Evolutionary conservation across 768 basidiomycete species (phyloP).

Genomic region (Lactarius sp.): DNA sequence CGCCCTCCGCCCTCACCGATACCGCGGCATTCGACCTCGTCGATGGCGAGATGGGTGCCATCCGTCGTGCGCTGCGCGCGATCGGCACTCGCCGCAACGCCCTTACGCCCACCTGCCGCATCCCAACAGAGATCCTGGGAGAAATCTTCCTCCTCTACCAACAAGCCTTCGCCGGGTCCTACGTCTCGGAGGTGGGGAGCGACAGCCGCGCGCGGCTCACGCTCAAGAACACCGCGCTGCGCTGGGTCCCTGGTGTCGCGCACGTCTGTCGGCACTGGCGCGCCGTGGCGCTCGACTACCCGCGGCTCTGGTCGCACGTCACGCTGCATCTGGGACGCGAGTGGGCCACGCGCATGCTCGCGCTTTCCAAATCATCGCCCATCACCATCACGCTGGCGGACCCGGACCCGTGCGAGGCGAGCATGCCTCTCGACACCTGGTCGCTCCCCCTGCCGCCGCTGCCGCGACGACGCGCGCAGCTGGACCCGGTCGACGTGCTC

Average conservation of each 20-base stretch:
- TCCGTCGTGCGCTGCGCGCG: slow-evolving; percentile 8
- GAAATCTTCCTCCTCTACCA: slow-evolving; percentile 22
- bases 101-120: slow-evolving; percentile 16
- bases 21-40: background rate
- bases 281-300: slow-evolving; percentile 10
- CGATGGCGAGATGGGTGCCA: slow-evolving; percentile 17
- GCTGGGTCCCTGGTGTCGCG: slow-evolving; percentile 17
- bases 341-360: slow-evolving; percentile 15
- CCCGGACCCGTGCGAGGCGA: slow-evolving; percentile 5
- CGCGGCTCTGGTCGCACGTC: slow-evolving; percentile 14
- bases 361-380: slow-evolving; percentile 11
- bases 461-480: background rate
- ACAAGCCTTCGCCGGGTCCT: background rate
- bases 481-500: slow-evolving; percentile 14
- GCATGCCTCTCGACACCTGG: background rate
- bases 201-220: background rate
- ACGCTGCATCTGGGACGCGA: slow-evolving; percentile 4
- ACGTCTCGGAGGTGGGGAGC: background rate
- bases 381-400: slow-evolving; percentile 3
- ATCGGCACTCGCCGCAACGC: slow-evolving; percentile 18
- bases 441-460: background rate
- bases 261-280: slow-evolving; percentile 21
- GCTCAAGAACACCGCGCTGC: slow-evolving; percentile 2
- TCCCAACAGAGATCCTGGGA: slow-evolving; percentile 17
- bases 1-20: slow-evolving; percentile 7